Evolutionary conservation across 1,284 basidiomycete species (phyloP).

Genomic region (Heliocybe sulcata): DNA sequence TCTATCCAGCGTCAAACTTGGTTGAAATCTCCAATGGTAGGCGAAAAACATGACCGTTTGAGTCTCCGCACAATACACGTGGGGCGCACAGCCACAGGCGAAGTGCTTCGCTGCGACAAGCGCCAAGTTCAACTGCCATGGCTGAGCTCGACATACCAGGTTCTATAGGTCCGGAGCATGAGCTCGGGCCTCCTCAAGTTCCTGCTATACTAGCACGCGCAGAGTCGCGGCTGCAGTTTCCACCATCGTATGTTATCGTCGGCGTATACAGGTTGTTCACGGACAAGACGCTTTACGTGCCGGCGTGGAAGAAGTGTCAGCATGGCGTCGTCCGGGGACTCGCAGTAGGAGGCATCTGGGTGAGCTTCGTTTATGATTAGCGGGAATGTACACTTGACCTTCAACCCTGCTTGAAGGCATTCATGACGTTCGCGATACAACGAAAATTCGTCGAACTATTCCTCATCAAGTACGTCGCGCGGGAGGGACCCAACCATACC

Average conservation of each 20-base stretch:
- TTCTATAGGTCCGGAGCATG: not conserved
- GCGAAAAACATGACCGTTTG: no score
- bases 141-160: not conserved
- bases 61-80: no score
- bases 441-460: conserved; percentile 54
- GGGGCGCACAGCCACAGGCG: not conserved
- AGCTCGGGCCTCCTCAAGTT: conserved; percentile 11
- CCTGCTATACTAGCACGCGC: conserved; percentile 43
- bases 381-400: not conserved
- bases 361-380: conserved; percentile 24
- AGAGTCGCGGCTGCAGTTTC: conserved; percentile 53
- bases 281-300: conserved; percentile 53
- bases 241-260: conserved; percentile 69
- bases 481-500: no score
- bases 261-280: conserved; percentile 68
- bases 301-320: conserved; percentile 71
- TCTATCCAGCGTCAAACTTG: no score
- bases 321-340: conserved; percentile 59
- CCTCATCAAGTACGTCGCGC: conserved; percentile 55
- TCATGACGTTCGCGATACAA: conserved; percentile 60
- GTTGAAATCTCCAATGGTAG: no score
- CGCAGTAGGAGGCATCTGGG: conserved; percentile 61
- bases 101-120: not conserved
- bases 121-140: not conserved
- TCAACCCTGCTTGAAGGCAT: conserved; percentile 29